Evolutionary conservation across 352 stramenopile genomes (phyloP).

Genomic region (Phytophthora pistaciae): DNA sequence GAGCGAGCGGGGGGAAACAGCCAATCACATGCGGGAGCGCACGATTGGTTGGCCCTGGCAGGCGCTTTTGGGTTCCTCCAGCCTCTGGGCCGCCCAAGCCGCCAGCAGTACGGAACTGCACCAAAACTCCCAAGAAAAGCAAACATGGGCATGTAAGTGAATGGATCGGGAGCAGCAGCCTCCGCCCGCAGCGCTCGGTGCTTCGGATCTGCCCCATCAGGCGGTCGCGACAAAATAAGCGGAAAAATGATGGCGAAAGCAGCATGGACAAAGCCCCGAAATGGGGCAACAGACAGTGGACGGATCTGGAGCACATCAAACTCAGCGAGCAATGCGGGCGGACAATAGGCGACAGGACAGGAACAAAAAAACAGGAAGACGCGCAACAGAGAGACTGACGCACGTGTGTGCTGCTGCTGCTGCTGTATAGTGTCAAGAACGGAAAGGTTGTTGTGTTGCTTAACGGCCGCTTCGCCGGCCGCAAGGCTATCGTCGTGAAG

Average conservation of each 20-base stretch:
- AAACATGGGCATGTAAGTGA: conserved; percentile 90
- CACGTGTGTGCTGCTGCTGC: conserved; percentile 10
- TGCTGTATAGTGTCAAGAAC: conserved; percentile 92
- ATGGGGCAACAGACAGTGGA: conserved; percentile 3
- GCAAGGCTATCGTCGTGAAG: conserved; percentile 99
- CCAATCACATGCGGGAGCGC: conserved; percentile 50
- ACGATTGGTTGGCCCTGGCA: conserved; percentile 83
- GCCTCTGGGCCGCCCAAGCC: conserved; percentile 12
- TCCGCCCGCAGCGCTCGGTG: conserved; percentile 6
- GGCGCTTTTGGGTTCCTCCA: conserved; percentile 40
- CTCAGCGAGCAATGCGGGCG: neutral
- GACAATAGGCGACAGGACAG: conserved; percentile 7
- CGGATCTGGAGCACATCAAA: conserved; percentile 21
- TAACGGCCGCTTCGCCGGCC: conserved; percentile 98
- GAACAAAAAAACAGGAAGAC: conserved; percentile 6
- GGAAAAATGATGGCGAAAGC: neutral
- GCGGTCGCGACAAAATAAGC: neutral
- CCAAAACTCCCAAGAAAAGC: conserved; percentile 80
- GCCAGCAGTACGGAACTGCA: conserved; percentile 88
- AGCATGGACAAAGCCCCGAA: neutral
- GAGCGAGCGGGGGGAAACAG: conserved; percentile 29
- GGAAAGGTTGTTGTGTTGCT: conserved; percentile 99
- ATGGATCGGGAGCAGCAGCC: conserved; percentile 10
- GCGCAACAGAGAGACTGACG: conserved; percentile 19
- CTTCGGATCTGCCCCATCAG: conserved; percentile 14